These are phyloP conservation scores for Apiospora malaysiana DNA, from an alignment of 2,329 filamentous ascomycete species.

Conservation along the genomic window DNA sequence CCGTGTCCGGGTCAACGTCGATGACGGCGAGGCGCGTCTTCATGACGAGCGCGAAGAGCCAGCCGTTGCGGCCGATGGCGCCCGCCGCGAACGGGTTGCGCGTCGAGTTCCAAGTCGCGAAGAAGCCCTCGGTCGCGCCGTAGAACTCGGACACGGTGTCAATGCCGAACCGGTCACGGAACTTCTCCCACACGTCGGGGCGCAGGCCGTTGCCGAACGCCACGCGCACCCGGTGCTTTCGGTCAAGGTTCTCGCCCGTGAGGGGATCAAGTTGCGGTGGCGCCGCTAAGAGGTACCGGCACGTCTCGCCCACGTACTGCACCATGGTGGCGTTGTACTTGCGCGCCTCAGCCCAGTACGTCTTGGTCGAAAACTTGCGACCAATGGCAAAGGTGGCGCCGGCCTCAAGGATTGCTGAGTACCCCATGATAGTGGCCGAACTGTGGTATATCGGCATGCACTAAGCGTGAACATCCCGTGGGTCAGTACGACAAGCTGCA, in stretches of 20 bases:
- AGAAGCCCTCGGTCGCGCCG: slow-evolving; percentile 74
- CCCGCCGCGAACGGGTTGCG: slow-evolving; percentile 76
- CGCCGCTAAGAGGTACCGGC: slow-evolving; percentile 78
- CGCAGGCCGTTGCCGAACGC: slow-evolving; percentile 87
- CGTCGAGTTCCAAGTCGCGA: slow-evolving; percentile 74
- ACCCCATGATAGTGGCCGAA: slow-evolving; percentile 74
- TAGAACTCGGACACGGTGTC: slow-evolving; percentile 81
- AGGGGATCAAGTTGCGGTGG: slow-evolving; percentile 65
- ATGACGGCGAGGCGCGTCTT: slow-evolving; percentile 62
- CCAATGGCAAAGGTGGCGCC: slow-evolving; percentile 75
- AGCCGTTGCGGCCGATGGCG: slow-evolving; percentile 77
- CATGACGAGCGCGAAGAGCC: slow-evolving; percentile 62
- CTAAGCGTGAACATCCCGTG: slow-evolving; percentile 43
- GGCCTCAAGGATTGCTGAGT: slow-evolving; percentile 62
- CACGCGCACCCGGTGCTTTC: slow-evolving; percentile 72
- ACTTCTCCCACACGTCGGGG: slow-evolving; percentile 83
- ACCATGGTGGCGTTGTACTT: slow-evolving; percentile 74
- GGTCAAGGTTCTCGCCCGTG: slow-evolving; percentile 73
- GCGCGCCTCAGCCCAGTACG: slow-evolving; percentile 80
- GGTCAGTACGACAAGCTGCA: slow-evolving; percentile 21
- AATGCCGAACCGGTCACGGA: slow-evolving; percentile 82
- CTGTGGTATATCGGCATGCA: slow-evolving; percentile 92
- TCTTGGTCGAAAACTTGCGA: slow-evolving; percentile 77
- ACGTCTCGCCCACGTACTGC: slow-evolving; percentile 89
- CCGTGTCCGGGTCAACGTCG: slow-evolving; percentile 73